Evolutionary conservation across 2,329 filamentous ascomycete genomes (phyloP), one percentile per base, ranked within the genome.

Genomic region (Cercospora citrullina): DNA sequence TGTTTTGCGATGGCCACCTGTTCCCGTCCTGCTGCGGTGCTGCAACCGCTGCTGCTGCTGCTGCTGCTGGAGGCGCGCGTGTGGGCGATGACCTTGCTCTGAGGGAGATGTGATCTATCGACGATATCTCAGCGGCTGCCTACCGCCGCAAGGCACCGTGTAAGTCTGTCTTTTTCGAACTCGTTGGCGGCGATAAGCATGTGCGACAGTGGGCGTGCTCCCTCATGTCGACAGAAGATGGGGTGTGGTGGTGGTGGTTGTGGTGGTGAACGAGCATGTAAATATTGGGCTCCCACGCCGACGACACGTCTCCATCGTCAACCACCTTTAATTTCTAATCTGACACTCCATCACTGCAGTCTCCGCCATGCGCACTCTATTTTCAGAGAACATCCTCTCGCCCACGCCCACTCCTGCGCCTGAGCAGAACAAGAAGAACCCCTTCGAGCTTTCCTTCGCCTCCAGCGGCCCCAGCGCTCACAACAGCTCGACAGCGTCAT

Each of bases 301-400:
- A 51, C 14, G 23, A 36, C 28, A 55, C 33, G 6, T 39, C 33
- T 39, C 48, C 48, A 21, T 48, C 48, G 21, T 18, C 48, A 57
- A 8, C 62, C 39, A 21, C 4, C 12, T 23, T 7, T 31, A 6
- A 6, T 16, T 16, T 60, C 42, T 5, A 21, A 39, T 69, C 70
- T 72, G 60, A 72, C 70, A 65, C 55, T 31, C 31, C 18, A n/a
- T 31, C 59, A 26, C 42, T 39, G 39, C 66, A 71, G 70, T 69
- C 66, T 63, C 55, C 65, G 51, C 65, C 70, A 72, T 78, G 76
- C 76, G 74, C 69, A 78, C 76, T 12, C 75, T 78, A 26, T 78
- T 78, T 68, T 68, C 68, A 33, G 72, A 75, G 69, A 75, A 77
- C 66, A 78, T 78, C 36, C 74, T 75, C 60, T 75, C 71, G 59